Evolutionary conservation across 2,329 filamentous ascomycete species (phyloP).

Genomic region (Nothophoma quercina): DNA sequence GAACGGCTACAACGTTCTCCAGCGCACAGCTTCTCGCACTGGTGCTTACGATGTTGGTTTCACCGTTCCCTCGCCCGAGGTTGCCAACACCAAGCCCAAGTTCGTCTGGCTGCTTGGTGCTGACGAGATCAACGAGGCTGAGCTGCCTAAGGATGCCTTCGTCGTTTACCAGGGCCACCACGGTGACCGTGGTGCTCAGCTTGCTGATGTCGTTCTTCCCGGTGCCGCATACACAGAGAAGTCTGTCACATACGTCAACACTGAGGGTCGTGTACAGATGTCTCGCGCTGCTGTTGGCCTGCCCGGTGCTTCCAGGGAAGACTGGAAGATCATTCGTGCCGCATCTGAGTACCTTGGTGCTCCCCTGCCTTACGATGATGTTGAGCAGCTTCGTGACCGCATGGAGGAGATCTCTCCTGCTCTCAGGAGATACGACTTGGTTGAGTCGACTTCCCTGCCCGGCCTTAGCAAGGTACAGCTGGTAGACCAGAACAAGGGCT

Average conservation of each 20-base stretch:
- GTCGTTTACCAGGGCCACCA: constrained; percentile 98
- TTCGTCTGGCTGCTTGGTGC: constrained; percentile 96
- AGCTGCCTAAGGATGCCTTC: constrained; percentile 95
- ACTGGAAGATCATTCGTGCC: constrained; percentile 99
- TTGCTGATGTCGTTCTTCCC: constrained; percentile 92
- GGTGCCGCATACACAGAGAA: constrained; percentile 98
- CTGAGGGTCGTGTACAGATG: constrained; percentile 94
- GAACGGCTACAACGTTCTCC: constrained; percentile 97
- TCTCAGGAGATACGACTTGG: constrained; percentile 86
- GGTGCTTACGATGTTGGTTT: constrained; percentile 97
- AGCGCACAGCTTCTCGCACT: constrained; percentile 88
- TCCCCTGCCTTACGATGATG: constrained; percentile 90
- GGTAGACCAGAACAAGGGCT: constrained; percentile 93
- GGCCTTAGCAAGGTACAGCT: constrained; percentile 91
- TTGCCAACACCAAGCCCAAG: constrained; percentile 87
- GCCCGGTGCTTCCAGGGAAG: constrained; percentile 87
- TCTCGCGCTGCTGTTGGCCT: constrained; percentile 88
- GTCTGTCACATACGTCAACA: constrained; percentile 95
- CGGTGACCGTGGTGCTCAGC: constrained; percentile 89
- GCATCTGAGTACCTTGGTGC: constrained; percentile 88
- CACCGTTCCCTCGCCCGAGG: constrained; percentile 80
- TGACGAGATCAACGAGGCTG: constrained; percentile 83
- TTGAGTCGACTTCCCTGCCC: constrained; percentile 78
- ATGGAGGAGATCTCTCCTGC: constrained; percentile 95
- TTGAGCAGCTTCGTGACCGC: constrained; percentile 86